phyloP scores from a whole-genome alignment of 495 filamentous ascomycete species.

The Stereocaulon alpinum region DNA sequence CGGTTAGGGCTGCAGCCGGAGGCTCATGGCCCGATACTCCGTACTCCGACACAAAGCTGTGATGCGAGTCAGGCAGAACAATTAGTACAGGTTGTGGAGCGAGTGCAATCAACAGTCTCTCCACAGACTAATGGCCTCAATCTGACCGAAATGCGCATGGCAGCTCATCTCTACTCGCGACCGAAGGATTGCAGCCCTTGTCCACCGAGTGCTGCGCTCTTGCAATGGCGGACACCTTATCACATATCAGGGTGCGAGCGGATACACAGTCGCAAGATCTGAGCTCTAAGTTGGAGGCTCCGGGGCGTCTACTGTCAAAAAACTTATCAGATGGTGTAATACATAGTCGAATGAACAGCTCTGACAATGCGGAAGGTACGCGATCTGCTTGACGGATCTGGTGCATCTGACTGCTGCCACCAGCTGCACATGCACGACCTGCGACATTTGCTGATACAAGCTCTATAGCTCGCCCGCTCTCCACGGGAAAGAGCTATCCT shows the following conservation, averaged over 20 bases:
- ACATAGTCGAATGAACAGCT: not conserved
- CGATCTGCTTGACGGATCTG: not conserved
- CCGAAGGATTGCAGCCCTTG: not conserved
- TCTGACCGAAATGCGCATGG: not conserved
- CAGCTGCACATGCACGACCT: not conserved
- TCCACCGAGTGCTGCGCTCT: not conserved
- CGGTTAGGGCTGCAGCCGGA: constrained; percentile 3
- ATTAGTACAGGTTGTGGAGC: not conserved
- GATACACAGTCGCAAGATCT: constrained; percentile 50
- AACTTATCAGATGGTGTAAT: constrained; percentile 21
- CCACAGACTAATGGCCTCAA: not conserved
- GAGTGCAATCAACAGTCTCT: not conserved
- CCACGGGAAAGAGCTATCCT: constrained; percentile 25
- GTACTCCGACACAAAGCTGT: not conserved
- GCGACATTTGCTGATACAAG: constrained; percentile 5
- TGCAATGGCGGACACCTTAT: constrained; percentile 13
- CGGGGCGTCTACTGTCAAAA: constrained; percentile 72
- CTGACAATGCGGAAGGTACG: constrained; percentile 12
- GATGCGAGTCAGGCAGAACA: not conserved
- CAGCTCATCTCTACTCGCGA: not conserved
- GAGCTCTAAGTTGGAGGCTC: constrained; percentile 54
- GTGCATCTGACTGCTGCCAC: not conserved
- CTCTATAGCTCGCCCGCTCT: constrained; percentile 19
- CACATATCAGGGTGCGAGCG: constrained; percentile 10
- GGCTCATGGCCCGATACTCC: not conserved